These are phyloP conservation scores for Seiridium cupressi DNA, from an alignment of 2,329 filamentous ascomycete species.

Conservation along the genomic window DNA sequence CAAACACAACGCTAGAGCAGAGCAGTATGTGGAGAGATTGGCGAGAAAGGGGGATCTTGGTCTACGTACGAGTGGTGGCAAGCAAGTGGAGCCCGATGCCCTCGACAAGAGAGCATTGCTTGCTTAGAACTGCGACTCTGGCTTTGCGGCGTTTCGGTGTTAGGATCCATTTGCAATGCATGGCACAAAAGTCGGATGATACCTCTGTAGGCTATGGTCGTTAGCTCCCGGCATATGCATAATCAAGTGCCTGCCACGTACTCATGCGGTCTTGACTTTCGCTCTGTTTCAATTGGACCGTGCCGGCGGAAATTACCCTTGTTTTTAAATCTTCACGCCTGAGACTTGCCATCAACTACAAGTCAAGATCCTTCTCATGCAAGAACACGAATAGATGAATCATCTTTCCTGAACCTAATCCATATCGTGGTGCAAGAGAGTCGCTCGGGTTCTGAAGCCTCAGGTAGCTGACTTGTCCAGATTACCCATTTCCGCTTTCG, in stretches of 20 bases:
- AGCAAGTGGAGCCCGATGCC: constrained; percentile 61
- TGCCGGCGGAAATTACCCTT: not conserved
- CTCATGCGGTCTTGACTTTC: not conserved
- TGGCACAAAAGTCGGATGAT: not conserved
- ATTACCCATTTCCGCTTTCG: too few species aligned
- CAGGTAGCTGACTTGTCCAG: too few species aligned
- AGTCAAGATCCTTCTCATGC: too few species aligned
- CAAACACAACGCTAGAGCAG: constrained; percentile 73
- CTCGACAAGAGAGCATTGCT: constrained; percentile 78
- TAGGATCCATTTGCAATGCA: not conserved
- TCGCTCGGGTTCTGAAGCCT: too few species aligned
- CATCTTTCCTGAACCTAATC: too few species aligned
- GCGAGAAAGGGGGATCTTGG: constrained; percentile 77
- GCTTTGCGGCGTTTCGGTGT: not conserved
- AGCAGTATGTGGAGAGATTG: constrained; percentile 69
- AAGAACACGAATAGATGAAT: too few species aligned
- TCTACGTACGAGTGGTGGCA: constrained; percentile 64
- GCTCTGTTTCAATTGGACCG: not conserved
- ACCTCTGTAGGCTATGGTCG: not conserved
- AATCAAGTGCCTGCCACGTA: too few species aligned
- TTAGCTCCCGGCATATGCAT: too few species aligned
- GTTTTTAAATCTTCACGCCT: too few species aligned
- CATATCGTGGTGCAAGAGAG: too few species aligned
- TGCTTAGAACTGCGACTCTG: constrained; percentile 46
- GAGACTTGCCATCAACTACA: too few species aligned